These are phyloP conservation scores for Dendrobium nobile DNA, from an alignment of 106 monocot genomes.

Conservation along the genomic window DNA sequence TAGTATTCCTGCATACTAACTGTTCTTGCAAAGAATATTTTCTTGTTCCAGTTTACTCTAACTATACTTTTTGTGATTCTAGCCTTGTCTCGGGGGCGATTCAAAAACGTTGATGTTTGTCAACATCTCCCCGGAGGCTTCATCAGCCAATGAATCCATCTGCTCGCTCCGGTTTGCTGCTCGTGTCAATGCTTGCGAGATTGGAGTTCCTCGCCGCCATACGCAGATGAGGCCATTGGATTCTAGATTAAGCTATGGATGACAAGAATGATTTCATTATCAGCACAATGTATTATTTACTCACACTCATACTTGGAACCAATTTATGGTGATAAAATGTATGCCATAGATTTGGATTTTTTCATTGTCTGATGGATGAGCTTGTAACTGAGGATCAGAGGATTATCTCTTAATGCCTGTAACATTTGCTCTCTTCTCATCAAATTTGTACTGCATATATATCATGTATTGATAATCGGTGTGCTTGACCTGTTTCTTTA, in stretches of 20 bases:
- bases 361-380: too few species aligned
- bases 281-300: too few species aligned
- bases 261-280: background rate
- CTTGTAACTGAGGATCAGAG: too few species aligned
- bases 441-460: too few species aligned
- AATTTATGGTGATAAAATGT: too few species aligned
- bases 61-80: background rate
- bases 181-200: slow-evolving; percentile 76
- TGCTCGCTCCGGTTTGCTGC: slow-evolving; percentile 88
- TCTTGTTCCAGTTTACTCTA: background rate
- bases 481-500: too few species aligned
- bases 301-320: too few species aligned
- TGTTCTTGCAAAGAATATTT: background rate
- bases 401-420: too few species aligned
- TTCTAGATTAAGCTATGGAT: slow-evolving; percentile 39
- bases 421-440: too few species aligned
- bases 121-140: slow-evolving; percentile 67
- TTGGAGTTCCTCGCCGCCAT: slow-evolving; percentile 72
- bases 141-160: slow-evolving; percentile 61
- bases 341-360: too few species aligned
- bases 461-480: too few species aligned
- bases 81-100: slow-evolving; percentile 95
- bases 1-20: too few species aligned
- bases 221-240: slow-evolving; percentile 33
- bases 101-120: slow-evolving; percentile 95